Percentiles rank a stretch among this genome's conserved stretches.
Evolutionary conservation across 805 yeast genomes (phyloP).

Genomic region (Helenozyma rhizophorensis): DNA sequence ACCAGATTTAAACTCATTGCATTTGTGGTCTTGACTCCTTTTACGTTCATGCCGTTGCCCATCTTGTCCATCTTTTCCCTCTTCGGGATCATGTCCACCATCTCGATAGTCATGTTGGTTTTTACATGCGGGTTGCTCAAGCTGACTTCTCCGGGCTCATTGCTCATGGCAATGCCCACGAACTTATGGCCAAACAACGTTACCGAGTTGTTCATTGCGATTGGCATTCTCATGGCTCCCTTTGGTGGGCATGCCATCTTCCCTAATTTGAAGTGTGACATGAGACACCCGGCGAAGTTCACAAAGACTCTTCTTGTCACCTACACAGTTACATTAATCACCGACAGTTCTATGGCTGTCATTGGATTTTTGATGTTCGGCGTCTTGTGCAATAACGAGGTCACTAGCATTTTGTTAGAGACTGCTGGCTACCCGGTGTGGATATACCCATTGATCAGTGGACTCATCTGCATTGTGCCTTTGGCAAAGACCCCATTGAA

Average conservation of each 20-base stretch:
- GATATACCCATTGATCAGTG: constrained; percentile 50
- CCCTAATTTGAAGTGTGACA: constrained; percentile 68
- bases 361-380: constrained; percentile 66
- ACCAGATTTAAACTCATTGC: constrained; percentile 61
- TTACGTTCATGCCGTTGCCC: constrained; percentile 74
- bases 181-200: constrained; percentile 58
- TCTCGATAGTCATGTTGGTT: constrained; percentile 57
- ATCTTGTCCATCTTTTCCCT: constrained; percentile 65
- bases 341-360: constrained; percentile 62
- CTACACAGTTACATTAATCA: constrained; percentile 53
- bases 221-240: constrained; percentile 72
- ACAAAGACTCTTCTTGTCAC: constrained; percentile 51
- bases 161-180: constrained; percentile 59
- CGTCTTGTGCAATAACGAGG: constrained; percentile 43
- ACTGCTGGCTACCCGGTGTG: constrained; percentile 46
- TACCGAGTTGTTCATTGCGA: constrained; percentile 50
- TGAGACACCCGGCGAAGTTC: constrained; percentile 62
- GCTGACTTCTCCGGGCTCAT: constrained; percentile 66
- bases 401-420: constrained; percentile 45
- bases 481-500: constrained; percentile 80
- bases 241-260: constrained; percentile 85
- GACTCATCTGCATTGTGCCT: constrained; percentile 76
- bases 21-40: constrained; percentile 71
- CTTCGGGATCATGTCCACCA: constrained; percentile 67
- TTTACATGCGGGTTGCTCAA: constrained; percentile 62